Evolutionary conservation across 441 rosid genomes (phyloP).

Genomic region (Mallotus japonicus): DNA sequence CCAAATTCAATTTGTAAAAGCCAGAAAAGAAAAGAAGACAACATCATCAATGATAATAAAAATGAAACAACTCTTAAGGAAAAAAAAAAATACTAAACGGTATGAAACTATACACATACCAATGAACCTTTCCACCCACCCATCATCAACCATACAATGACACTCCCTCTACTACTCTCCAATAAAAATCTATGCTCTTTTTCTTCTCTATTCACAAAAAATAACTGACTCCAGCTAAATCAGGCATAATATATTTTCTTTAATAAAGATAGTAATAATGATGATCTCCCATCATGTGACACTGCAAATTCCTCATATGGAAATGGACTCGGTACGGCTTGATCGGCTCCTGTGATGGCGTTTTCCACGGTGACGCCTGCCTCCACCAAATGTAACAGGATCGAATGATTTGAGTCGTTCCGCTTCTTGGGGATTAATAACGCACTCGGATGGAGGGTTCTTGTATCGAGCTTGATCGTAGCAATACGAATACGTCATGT

Average conservation of each 20-base stretch:
- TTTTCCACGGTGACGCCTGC: constrained; percentile 51
- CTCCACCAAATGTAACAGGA: constrained; percentile 76
- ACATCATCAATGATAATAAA: constrained; percentile 22
- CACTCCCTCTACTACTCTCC: constrained; percentile 3
- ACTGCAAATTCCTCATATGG: constrained; percentile 27
- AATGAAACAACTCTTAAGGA: constrained; percentile 7
- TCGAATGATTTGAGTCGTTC: constrained; percentile 57
- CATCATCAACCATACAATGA: neutral
- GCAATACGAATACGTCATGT: constrained; percentile 64
- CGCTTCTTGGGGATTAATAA: constrained; percentile 45
- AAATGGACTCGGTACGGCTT: constrained; percentile 18
- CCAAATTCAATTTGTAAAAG: constrained; percentile 28
- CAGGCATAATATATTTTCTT: constrained; percentile 15
- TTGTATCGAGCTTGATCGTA: constrained; percentile 48
- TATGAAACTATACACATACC: constrained; percentile 33
- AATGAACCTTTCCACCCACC: constrained; percentile 2
- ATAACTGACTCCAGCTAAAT: constrained; percentile 27
- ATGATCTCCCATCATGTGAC: constrained; percentile 2
- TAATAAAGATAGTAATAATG: neutral
- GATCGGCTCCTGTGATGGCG: constrained; percentile 46
- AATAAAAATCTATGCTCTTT: constrained; percentile 28
- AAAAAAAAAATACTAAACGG: constrained; percentile 9
- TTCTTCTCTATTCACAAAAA: constrained; percentile 38
- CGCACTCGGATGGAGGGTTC: constrained; percentile 42
- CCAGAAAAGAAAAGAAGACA: constrained; percentile 13